Percentiles rank a stretch among this genome's conserved stretches.
Evolutionary conservation across 768 basidiomycete species (phyloP).

Genomic region (Mycena albidolilacea): DNA sequence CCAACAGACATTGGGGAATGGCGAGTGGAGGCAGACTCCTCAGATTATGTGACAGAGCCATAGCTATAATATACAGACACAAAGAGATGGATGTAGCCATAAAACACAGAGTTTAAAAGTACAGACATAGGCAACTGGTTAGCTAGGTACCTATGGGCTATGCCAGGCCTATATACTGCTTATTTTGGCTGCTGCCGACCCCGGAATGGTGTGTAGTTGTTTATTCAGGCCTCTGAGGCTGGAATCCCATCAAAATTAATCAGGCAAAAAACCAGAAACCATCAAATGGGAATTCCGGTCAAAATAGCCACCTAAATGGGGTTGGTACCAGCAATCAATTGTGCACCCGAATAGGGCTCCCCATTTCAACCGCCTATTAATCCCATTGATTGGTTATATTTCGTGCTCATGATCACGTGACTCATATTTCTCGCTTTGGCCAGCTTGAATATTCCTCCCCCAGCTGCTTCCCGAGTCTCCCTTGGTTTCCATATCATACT

Average conservation of each 20-base stretch:
- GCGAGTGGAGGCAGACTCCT: too few relatives aligned
- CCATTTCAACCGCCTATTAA: not conserved
- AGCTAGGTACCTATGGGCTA: not conserved
- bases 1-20: too few relatives aligned
- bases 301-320: too few relatives aligned
- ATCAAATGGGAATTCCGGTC: not conserved
- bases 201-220: not conserved
- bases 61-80: constrained; percentile 15
- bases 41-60: not conserved
- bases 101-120: not conserved
- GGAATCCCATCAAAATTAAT: constrained; percentile 2
- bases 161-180: not conserved
- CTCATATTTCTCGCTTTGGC: constrained; percentile 3
- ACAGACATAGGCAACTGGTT: constrained; percentile 11
- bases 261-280: not conserved
- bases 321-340: not conserved
- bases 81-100: constrained; percentile 14
- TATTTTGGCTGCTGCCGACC: not conserved
- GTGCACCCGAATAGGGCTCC: too few relatives aligned
- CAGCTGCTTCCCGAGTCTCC: not conserved
- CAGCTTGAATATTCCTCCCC: not conserved
- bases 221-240: not conserved
- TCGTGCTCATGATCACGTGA: not conserved
- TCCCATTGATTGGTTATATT: not conserved
- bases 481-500: not conserved